These are phyloP conservation scores for Xanthoceras sorbifolium DNA, from an alignment of 345 rosid species.

Conservation along the genomic window DNA sequence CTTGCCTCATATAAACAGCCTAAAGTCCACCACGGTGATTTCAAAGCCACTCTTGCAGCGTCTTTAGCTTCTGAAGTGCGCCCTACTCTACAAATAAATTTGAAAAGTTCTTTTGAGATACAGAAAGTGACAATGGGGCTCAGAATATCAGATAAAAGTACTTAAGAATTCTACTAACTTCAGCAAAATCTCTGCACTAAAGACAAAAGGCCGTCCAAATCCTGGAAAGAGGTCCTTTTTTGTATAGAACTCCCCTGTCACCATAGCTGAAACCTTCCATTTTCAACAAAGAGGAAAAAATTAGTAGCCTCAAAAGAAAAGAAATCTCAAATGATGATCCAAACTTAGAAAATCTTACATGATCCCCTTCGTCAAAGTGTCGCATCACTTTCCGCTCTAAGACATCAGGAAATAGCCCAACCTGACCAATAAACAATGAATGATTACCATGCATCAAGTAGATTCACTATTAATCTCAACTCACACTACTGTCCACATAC, in stretches of 20 bases:
- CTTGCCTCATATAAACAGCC: conserved; percentile 75
- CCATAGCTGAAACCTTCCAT: conserved; percentile 82
- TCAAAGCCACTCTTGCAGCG: conserved; percentile 81
- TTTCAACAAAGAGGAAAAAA: neutral
- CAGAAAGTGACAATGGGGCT: neutral
- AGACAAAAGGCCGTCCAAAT: conserved; percentile 90
- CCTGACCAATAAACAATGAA: conserved; percentile 43
- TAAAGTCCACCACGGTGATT: conserved; percentile 93
- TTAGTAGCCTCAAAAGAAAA: conserved; percentile 3
- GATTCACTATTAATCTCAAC: conserved; percentile 11
- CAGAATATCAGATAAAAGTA: neutral
- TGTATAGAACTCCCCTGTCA: conserved; percentile 83
- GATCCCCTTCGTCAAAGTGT: conserved; percentile 74
- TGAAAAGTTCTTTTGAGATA: conserved; percentile 16
- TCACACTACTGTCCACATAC: conserved; percentile 28
- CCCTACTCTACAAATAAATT: conserved; percentile 56
- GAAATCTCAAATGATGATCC: neutral
- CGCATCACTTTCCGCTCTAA: conserved; percentile 72
- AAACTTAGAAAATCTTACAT: conserved; percentile 46
- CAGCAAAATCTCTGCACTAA: conserved; percentile 66
- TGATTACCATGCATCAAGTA: conserved; percentile 5
- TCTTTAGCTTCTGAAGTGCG: conserved; percentile 79
- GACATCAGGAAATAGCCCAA: conserved; percentile 82
- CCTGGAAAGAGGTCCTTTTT: conserved; percentile 85
- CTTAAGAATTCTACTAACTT: conserved; percentile 43